These are phyloP conservation scores for Hamamelis virginiana DNA, from an alignment of 164 flowering plant species.

Conservation along the genomic window DNA sequence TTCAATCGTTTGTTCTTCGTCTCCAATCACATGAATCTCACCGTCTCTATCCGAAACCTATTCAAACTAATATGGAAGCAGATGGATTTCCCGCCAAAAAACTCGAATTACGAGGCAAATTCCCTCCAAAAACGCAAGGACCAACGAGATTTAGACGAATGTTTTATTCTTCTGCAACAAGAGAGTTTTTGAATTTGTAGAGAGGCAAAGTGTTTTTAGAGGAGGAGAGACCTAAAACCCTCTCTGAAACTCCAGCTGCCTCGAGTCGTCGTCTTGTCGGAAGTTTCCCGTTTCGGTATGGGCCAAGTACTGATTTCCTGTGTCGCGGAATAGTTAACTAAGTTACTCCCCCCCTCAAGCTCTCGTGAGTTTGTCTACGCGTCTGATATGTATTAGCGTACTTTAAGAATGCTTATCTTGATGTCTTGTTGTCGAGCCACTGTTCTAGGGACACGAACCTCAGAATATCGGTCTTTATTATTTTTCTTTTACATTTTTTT, in stretches of 20 bases:
- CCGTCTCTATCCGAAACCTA: background rate
- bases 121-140: background rate
- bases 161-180: background rate
- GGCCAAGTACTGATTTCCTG: background rate
- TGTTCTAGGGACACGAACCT: too few species aligned
- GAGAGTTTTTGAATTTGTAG: background rate
- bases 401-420: too few species aligned
- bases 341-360: too few species aligned
- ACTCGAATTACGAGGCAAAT: conserved; percentile 5
- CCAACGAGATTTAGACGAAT: background rate
- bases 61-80: background rate
- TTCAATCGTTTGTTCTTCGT: too few species aligned
- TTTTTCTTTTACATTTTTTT: too few species aligned
- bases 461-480: too few species aligned
- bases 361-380: too few species aligned
- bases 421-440: too few species aligned
- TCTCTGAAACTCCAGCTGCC: background rate
- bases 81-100: background rate
- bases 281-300: conserved; percentile 22
- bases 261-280: conserved; percentile 28
- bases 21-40: background rate
- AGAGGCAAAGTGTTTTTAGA: background rate
- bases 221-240: conserved; percentile 2
- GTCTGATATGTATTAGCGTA: too few species aligned
- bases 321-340: too few species aligned